Conservation (phyloP, 306 rosid genomes). For the Trifolium fragiferum region DNA sequence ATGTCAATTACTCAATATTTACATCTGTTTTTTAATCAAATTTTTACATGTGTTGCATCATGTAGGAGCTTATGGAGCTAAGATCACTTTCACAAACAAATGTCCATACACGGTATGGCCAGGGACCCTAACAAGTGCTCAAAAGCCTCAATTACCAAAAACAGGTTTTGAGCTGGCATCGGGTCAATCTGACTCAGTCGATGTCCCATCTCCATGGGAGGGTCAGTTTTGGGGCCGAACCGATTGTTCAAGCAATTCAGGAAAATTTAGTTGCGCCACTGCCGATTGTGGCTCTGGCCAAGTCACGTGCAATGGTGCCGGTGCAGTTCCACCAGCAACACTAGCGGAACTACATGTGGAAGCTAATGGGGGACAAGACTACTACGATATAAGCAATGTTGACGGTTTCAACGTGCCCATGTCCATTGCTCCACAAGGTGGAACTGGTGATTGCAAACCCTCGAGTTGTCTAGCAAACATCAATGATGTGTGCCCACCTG, state of each 20-base stretch:
- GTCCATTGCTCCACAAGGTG: slow-evolving; percentile 52
- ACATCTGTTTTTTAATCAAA: not conserved
- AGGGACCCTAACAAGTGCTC: slow-evolving; percentile 41
- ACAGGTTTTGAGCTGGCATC: slow-evolving; percentile 36
- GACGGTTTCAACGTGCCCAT: slow-evolving; percentile 75
- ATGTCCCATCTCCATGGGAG: slow-evolving; percentile 35
- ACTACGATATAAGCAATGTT: slow-evolving; percentile 65
- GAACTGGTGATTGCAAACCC: slow-evolving; percentile 44
- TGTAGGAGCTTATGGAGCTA: slow-evolving; percentile 36
- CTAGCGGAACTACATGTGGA: slow-evolving; percentile 51
- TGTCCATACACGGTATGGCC: slow-evolving; percentile 65
- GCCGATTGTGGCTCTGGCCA: slow-evolving; percentile 64
- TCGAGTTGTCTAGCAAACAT: slow-evolving; percentile 50
- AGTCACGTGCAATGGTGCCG: slow-evolving; percentile 62
- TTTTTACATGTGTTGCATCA: not conserved
- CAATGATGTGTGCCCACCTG: slow-evolving; percentile 46
- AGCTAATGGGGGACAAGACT: slow-evolving; percentile 52
- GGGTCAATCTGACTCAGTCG: not conserved
- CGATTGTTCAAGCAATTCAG: slow-evolving; percentile 43
- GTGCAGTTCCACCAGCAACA: slow-evolving; percentile 61
- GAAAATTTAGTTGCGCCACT: slow-evolving; percentile 48
- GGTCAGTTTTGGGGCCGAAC: slow-evolving; percentile 72
- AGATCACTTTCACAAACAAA: slow-evolving; percentile 47
- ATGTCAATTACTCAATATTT: not conserved
- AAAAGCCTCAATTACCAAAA: slow-evolving; percentile 28